phyloP scores from a whole-genome alignment of 2,329 filamentous ascomycete species.

The Penicillium sp. region DNA sequence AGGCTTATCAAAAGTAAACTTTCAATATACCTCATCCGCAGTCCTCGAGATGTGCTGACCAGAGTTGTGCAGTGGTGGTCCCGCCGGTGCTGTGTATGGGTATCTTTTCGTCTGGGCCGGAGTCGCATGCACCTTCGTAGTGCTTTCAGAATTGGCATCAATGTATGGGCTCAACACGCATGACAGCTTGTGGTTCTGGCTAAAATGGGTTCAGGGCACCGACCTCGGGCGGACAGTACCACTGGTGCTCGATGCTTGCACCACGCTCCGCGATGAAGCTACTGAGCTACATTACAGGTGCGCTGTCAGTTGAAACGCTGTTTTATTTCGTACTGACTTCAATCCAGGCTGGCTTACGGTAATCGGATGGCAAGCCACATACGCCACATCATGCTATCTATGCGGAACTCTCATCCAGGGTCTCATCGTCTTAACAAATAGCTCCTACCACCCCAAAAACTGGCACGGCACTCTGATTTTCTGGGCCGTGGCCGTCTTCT shows the following conservation, averaged over 20 bases:
- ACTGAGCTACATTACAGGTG: conserved; percentile 40
- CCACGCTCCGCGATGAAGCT: conserved; percentile 33
- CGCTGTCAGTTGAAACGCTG: not conserved
- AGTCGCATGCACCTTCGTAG: conserved; percentile 24
- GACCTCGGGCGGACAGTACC: conserved; percentile 39
- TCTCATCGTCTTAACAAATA: conserved; percentile 37
- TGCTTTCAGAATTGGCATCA: conserved; percentile 34
- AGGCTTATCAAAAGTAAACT: conserved; percentile 22
- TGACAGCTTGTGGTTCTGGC: not conserved
- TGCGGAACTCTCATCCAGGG: conserved; percentile 38
- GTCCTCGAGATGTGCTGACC: not conserved
- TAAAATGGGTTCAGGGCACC: conserved; percentile 25
- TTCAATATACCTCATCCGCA: not conserved
- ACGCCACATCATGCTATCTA: conserved; percentile 36
- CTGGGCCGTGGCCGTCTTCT: conserved; percentile 43
- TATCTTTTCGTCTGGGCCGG: conserved; percentile 36
- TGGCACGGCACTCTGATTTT: conserved; percentile 53
- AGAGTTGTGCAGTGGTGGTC: conserved; percentile 28
- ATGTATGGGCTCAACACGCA: conserved; percentile 23
- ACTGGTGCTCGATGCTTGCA: conserved; percentile 44
- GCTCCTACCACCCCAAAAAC: conserved; percentile 35
- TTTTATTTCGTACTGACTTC: not conserved
- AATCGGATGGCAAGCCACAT: conserved; percentile 45
- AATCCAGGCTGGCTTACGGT: conserved; percentile 40
- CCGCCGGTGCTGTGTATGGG: conserved; percentile 33